These are phyloP conservation scores for Pseudogymnoascus sp. DNA, from an alignment of 2,329 filamentous ascomycete species.

Conservation along the genomic window DNA sequence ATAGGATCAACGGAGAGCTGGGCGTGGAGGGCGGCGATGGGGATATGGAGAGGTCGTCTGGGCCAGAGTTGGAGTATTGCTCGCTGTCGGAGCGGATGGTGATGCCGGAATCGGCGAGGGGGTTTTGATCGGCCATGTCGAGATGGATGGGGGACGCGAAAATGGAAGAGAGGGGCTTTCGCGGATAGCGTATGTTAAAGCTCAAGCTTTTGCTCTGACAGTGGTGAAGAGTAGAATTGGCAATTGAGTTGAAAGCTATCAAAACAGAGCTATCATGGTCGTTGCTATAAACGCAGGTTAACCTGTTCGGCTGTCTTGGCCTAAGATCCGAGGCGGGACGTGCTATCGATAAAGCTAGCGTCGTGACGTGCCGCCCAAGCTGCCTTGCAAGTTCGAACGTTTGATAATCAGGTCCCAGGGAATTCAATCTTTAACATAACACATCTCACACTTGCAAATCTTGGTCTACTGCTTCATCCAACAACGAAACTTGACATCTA, in stretches of 20 bases:
- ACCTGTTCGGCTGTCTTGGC: not conserved
- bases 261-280: not conserved
- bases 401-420: not conserved
- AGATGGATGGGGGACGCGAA: not conserved
- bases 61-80: constrained; percentile 65
- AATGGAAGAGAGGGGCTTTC: constrained; percentile 12
- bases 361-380: constrained; percentile 31
- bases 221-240: not conserved
- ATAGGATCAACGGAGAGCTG: constrained; percentile 58
- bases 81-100: constrained; percentile 80
- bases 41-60: constrained; percentile 55
- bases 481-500: constrained; percentile 4
- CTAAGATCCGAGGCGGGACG: constrained; percentile 19
- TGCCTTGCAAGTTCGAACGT: not conserved
- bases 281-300: constrained; percentile 1
- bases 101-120: constrained; percentile 63
- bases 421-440: not conserved
- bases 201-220: not conserved
- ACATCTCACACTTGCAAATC: constrained; percentile 11
- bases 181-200: not conserved
- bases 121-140: constrained; percentile 48
- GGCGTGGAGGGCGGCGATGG: constrained; percentile 50
- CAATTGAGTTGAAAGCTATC: not conserved
- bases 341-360: constrained; percentile 34
- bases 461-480: constrained; percentile 4